A percentile compares a stretch with the other conserved stretches of the same genome.
Conservation (phyloP, 345 rosid genomes). For the Theobroma cacao region DNA sequence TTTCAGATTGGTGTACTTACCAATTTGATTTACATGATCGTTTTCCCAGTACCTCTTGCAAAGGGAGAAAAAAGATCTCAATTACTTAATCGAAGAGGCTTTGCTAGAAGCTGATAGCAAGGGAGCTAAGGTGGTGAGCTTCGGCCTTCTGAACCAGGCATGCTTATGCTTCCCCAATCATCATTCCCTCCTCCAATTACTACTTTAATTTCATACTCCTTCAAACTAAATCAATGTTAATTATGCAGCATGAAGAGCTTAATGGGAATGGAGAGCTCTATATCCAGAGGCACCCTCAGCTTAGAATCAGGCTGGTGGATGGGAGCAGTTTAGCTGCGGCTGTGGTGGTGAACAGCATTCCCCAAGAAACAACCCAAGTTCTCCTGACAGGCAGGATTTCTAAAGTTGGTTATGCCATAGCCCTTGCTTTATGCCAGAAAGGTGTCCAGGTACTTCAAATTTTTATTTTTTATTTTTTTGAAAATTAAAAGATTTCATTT, state of each 20-base stretch:
- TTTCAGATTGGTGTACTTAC: neutral
- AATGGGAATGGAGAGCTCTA: constrained; percentile 47
- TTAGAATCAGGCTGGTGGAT: constrained; percentile 48
- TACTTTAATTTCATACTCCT: neutral
- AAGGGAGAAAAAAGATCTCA: constrained; percentile 19
- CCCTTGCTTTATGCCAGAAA: constrained; percentile 28
- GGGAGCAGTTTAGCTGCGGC: constrained; percentile 55
- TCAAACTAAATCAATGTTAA: neutral
- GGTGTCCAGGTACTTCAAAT: constrained; percentile 43
- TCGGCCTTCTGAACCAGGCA: constrained; percentile 46
- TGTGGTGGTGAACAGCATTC: constrained; percentile 37
- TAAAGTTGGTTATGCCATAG: constrained; percentile 35
- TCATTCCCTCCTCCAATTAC: too few species aligned
- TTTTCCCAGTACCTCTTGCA: constrained; percentile 12
- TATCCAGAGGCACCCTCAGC: constrained; percentile 35
- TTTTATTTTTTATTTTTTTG: too few species aligned
- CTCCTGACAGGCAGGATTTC: constrained; percentile 37
- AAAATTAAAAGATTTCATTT: too few species aligned
- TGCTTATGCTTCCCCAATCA: neutral
- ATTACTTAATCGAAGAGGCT: constrained; percentile 34
- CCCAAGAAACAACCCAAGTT: constrained; percentile 29
- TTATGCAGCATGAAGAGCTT: constrained; percentile 44
- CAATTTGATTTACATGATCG: neutral
- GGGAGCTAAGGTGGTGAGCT: constrained; percentile 32
- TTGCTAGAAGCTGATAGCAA: constrained; percentile 32